Conservation (phyloP, 805 yeast genomes). For the Starmerella stellata region DNA sequence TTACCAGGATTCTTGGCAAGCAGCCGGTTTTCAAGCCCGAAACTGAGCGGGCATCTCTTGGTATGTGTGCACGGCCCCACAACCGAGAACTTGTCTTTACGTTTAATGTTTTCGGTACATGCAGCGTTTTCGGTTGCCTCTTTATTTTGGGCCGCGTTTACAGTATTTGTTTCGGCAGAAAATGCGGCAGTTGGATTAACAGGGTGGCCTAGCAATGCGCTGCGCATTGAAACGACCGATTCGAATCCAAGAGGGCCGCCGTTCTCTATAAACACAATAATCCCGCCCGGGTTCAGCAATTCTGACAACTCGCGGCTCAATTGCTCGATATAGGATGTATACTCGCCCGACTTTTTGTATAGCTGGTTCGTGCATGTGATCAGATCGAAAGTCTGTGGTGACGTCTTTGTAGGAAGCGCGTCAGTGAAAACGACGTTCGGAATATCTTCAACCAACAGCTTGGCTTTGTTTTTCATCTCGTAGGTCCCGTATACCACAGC, state of each 20-base stretch:
- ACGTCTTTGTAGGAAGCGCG: slow-evolving; percentile 28
- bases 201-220: slow-evolving; percentile 75
- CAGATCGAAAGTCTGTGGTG: slow-evolving; percentile 46
- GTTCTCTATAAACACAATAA: slow-evolving; percentile 61
- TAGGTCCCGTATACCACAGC: slow-evolving; percentile 51
- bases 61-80: slow-evolving; percentile 89
- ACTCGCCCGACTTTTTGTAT: slow-evolving; percentile 37
- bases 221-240: slow-evolving; percentile 74
- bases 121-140: neutral
- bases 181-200: neutral
- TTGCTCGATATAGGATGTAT: slow-evolving; percentile 58
- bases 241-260: slow-evolving; percentile 87
- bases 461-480: slow-evolving; percentile 69
- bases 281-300: slow-evolving; percentile 60
- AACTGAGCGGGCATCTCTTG: slow-evolving; percentile 67
- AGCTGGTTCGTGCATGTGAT: slow-evolving; percentile 72
- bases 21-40: slow-evolving; percentile 36
- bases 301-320: slow-evolving; percentile 41
- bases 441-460: slow-evolving; percentile 44
- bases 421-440: slow-evolving; percentile 38
- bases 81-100: slow-evolving; percentile 25
- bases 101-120: neutral
- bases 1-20: slow-evolving; percentile 31
- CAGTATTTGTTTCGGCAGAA: too few relatives aligned
- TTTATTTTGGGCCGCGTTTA: neutral